phyloP scores from a whole-genome alignment of 2,329 filamentous ascomycete genomes.

The Ophiosphaerella korrae region DNA sequence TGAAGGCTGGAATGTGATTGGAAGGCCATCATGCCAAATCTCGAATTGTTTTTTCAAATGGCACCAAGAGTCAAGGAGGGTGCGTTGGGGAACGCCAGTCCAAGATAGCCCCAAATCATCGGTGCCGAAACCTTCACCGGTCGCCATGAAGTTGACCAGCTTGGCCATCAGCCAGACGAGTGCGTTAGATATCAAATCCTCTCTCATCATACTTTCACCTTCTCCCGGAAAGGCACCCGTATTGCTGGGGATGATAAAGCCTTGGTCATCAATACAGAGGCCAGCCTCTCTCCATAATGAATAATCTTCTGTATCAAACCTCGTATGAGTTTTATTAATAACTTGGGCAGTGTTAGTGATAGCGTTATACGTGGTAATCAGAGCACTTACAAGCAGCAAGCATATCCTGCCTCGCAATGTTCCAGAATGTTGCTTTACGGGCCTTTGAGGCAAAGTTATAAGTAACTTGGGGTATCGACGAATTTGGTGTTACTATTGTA shows the following conservation, averaged over 20 bases:
- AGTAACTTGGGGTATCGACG: conserved; percentile 30
- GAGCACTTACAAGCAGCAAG: conserved; percentile 61
- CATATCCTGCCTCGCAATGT: conserved; percentile 69
- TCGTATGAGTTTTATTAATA: conserved; percentile 65
- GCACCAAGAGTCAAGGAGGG: conserved; percentile 59
- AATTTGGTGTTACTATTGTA: conserved; percentile 49
- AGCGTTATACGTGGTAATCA: neutral
- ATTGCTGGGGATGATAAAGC: conserved; percentile 57
- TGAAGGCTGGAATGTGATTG: conserved; percentile 64
- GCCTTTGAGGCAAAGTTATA: conserved; percentile 55
- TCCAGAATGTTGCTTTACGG: conserved; percentile 68
- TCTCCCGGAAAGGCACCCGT: conserved; percentile 50
- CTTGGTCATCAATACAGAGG: conserved; percentile 60
- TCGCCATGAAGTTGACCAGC: conserved; percentile 67
- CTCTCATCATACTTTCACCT: conserved; percentile 59
- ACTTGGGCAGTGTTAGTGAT: conserved; percentile 39
- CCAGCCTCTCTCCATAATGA: conserved; percentile 68
- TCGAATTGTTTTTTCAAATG: conserved; percentile 62
- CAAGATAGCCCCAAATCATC: conserved; percentile 44
- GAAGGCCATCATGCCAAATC: conserved; percentile 63
- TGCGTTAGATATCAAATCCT: conserved; percentile 68
- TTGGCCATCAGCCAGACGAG: conserved; percentile 70
- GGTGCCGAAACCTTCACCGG: conserved; percentile 57
- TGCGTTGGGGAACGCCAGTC: conserved; percentile 57
- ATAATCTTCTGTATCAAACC: conserved; percentile 66